These are phyloP conservation scores for Myriosclerotinia duriaeana DNA, from an alignment of 2,329 filamentous ascomycete species.

Conservation along the genomic window DNA sequence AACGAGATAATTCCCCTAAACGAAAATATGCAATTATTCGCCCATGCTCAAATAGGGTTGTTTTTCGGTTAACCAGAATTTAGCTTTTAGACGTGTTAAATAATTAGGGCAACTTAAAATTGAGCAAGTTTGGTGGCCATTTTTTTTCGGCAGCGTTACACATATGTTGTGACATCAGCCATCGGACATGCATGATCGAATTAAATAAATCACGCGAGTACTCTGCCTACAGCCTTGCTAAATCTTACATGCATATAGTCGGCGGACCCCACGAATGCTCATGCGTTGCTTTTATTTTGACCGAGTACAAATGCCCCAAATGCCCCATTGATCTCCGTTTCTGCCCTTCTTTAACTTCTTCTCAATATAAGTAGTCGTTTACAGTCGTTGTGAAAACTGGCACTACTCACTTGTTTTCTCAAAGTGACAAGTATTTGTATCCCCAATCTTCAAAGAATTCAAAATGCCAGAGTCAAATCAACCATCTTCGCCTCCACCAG, in stretches of 20 bases:
- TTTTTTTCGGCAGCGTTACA: background rate
- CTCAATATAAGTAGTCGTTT: background rate
- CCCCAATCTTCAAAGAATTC: too few relatives aligned
- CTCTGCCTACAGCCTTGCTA: background rate
- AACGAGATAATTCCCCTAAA: background rate
- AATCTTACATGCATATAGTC: background rate
- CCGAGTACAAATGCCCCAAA: constrained; percentile 9
- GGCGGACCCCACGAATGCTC: too few relatives aligned
- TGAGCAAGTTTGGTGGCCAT: background rate
- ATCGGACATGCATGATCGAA: background rate
- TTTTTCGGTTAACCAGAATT: background rate
- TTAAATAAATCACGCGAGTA: background rate
- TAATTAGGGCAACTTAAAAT: background rate
- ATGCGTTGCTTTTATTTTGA: too few relatives aligned
- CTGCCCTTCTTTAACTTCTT: background rate
- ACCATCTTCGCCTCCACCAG: background rate
- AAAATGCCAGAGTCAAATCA: background rate
- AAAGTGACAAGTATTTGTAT: background rate
- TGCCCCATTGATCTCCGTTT: background rate
- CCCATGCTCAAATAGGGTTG: background rate
- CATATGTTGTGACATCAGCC: background rate
- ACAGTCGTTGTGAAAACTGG: background rate
- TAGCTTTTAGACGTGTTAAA: background rate
- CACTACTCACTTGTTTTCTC: background rate
- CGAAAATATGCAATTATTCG: background rate